Conservation (phyloP, 139 green algal genomes). For the Coelastrella sp. region DNA sequence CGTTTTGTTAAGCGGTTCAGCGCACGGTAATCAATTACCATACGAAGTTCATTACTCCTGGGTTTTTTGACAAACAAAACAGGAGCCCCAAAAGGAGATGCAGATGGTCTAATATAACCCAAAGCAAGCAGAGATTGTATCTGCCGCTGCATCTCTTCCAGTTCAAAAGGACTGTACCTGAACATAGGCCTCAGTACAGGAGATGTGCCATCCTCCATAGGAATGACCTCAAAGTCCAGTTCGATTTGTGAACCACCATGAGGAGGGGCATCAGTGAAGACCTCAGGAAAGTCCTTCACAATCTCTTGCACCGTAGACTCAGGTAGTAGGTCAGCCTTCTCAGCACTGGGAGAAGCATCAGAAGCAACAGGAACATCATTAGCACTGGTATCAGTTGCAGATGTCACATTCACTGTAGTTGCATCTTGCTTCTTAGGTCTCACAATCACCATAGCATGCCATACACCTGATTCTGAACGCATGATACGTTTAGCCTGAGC, state of each 20-base stretch:
- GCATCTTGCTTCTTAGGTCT: not conserved
- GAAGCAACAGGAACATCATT: not conserved
- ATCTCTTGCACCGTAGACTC: not conserved
- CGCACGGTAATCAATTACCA: conserved; percentile 18
- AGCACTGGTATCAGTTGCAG: not conserved
- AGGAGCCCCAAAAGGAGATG: conserved; percentile 61
- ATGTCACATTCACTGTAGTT: not conserved
- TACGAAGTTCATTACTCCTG: conserved; percentile 30
- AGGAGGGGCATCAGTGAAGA: conserved; percentile 27
- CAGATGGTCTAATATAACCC: conserved; percentile 65
- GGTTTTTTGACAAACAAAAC: conserved; percentile 71
- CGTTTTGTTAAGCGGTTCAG: conserved; percentile 16
- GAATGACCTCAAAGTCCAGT: conserved; percentile 43
- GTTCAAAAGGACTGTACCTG: conserved; percentile 57
- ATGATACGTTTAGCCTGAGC: not conserved
- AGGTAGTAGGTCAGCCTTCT: not conserved
- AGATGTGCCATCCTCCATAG: conserved; percentile 21
- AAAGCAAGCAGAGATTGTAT: conserved; percentile 62
- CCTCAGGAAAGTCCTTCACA: not conserved
- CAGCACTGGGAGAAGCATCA: not conserved
- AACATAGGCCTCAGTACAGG: conserved; percentile 52
- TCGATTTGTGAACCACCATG: conserved; percentile 11
- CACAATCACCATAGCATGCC: not conserved
- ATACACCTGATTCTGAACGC: not conserved
- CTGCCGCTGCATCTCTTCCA: conserved; percentile 61